Percentiles rank a stretch among this genome's conserved stretches.
These are phyloP conservation scores for Yamadazyma pseudoaaseri DNA, from an alignment of 1,139 yeast species.

Conservation along the genomic window DNA sequence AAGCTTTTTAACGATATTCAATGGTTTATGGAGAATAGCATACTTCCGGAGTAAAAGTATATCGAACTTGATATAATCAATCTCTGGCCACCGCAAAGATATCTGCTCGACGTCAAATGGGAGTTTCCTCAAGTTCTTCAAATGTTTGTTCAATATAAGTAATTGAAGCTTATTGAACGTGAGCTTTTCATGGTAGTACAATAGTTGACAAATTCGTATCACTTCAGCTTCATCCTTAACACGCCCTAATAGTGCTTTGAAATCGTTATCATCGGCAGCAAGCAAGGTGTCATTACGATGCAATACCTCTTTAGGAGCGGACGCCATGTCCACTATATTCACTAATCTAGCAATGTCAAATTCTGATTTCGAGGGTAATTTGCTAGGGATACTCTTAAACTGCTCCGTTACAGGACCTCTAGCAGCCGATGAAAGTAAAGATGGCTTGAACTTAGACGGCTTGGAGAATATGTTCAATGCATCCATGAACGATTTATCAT, in stretches of 20 bases:
- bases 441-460: constrained; percentile 27
- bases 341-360: constrained; percentile 19
- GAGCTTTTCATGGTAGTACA: constrained; percentile 28
- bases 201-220: constrained; percentile 25
- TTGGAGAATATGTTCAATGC: constrained; percentile 40
- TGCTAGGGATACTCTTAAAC: constrained; percentile 10
- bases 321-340: constrained; percentile 16
- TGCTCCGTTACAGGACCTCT: constrained; percentile 34
- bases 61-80: constrained; percentile 21
- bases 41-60: constrained; percentile 36
- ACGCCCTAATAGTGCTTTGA: constrained; percentile 20
- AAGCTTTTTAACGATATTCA: constrained; percentile 30
- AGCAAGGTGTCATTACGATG: constrained; percentile 17
- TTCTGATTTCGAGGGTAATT: background rate
- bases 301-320: constrained; percentile 15
- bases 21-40: constrained; percentile 32
- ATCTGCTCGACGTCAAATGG: constrained; percentile 22
- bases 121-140: constrained; percentile 21
- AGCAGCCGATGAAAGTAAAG: constrained; percentile 31
- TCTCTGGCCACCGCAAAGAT: constrained; percentile 11
- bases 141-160: constrained; percentile 27
- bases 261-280: constrained; percentile 13
- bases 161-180: constrained; percentile 25
- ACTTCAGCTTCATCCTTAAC: constrained; percentile 26
- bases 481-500: constrained; percentile 14